phyloP scores from a whole-genome alignment of 2,329 filamentous ascomycete genomes.

The Trichoderma afroharzianum region DNA sequence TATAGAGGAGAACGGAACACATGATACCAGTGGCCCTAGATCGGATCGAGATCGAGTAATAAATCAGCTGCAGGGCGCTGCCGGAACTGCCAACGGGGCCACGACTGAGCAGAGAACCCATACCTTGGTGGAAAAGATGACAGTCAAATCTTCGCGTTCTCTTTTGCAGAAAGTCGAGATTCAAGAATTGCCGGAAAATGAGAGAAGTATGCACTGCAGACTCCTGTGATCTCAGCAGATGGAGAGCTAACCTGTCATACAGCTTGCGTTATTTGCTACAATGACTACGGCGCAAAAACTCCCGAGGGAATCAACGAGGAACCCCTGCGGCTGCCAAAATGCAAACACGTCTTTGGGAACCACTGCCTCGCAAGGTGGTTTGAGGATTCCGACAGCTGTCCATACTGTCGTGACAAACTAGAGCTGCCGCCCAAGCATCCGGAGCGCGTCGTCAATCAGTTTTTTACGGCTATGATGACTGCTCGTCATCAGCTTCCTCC shows the following conservation, averaged over 20 bases:
- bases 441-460: conserved; percentile 22
- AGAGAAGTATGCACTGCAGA: conserved; percentile 42
- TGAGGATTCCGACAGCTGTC: conserved; percentile 58
- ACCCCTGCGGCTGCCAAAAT: conserved; percentile 57
- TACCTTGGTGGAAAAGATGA: conserved; percentile 42
- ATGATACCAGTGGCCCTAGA: neutral
- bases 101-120: conserved; percentile 42
- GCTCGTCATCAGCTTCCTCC: conserved; percentile 24
- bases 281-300: conserved; percentile 54
- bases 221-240: neutral
- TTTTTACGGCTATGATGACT: conserved; percentile 33
- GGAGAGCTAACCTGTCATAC: conserved; percentile 18
- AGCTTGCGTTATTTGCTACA: conserved; percentile 64
- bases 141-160: conserved; percentile 44
- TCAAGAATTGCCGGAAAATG: conserved; percentile 41
- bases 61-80: neutral
- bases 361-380: conserved; percentile 65
- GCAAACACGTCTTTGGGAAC: conserved; percentile 62
- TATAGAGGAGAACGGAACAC: conserved; percentile 21
- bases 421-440: conserved; percentile 43
- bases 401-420: conserved; percentile 61
- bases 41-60: neutral
- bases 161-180: conserved; percentile 46
- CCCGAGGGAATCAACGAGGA: conserved; percentile 57
- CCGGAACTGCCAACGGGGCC: conserved; percentile 30